Percentiles rank a stretch among this genome's conserved stretches.
phyloP scores from a whole-genome alignment of 768 basidiomycete genomes.

The Hypholoma fasciculare region DNA sequence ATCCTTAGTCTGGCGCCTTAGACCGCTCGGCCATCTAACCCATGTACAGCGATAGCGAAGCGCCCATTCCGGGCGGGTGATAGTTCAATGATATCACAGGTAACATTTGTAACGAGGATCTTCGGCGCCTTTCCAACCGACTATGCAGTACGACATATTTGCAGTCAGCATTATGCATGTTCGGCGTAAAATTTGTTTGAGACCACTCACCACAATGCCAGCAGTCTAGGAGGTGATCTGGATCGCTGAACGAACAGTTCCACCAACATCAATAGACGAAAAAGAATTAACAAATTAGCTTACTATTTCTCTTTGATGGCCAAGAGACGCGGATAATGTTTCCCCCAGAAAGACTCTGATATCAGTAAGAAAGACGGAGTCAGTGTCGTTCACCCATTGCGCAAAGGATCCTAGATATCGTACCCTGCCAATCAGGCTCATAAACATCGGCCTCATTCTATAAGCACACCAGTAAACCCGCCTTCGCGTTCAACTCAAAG shows the following conservation, averaged over 20 bases:
- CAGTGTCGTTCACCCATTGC: not conserved
- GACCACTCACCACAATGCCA: slow-evolving; percentile 27
- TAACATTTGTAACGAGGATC: slow-evolving; percentile 19
- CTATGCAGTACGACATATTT: slow-evolving; percentile 1
- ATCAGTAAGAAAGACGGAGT: not conserved
- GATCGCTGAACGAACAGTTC: slow-evolving; percentile 17
- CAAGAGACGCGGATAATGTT: slow-evolving; percentile 21
- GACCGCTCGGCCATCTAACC: slow-evolving; percentile 85
- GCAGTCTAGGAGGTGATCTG: slow-evolving; percentile 26
- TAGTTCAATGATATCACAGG: too few species aligned
- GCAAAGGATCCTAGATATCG: not conserved
- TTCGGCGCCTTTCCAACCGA: slow-evolving; percentile 20
- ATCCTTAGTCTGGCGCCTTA: slow-evolving; percentile 86
- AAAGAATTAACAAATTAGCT: not conserved
- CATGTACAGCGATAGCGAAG: not conserved
- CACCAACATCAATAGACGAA: not conserved
- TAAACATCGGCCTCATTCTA: slow-evolving; percentile 29
- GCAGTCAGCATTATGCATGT: too few species aligned
- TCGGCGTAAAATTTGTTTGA: not conserved
- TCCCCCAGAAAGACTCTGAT: slow-evolving; percentile 26
- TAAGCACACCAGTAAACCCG: not conserved
- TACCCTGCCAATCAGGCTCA: slow-evolving; percentile 27
- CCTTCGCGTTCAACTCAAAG: too few species aligned
- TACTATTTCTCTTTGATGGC: slow-evolving; percentile 29
- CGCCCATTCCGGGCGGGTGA: too few species aligned